Base-by-base conservation (phyloP, 495 filamentous ascomycete species). In the Penicillium simplicissimum region DNA sequence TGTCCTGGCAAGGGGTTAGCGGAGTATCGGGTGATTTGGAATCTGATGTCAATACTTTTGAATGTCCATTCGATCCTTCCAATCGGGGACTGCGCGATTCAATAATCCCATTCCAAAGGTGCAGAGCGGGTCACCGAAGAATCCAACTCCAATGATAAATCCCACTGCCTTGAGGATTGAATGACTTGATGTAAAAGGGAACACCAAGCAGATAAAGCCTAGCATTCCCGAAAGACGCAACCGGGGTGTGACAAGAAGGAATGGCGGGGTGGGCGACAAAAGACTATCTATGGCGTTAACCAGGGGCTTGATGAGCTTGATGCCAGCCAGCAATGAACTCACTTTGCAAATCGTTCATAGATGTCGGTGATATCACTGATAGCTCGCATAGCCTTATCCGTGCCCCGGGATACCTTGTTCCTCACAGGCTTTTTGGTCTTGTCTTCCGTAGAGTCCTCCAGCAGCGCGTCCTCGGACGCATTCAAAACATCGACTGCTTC, bases 361-460 rank as follows among this genome's bases (percentile, higher is more conserved):
- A 81, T 84, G 71, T 96, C 93, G 1, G 88, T 81, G 15, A 92
- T 76, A 66, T 91, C 89, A 15, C 87, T 85, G 33, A 96, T 67
- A 2, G 80, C 77, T 67, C 92, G 89, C 91, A 96, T 95, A 14
- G 87, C 71, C 0, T 90, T 88, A 58, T 91, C 81, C 69, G 90
- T 89, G 61, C 88, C 88, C 8, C 81, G 82, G 81, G 90, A 90
- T 72, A 95, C 90, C 3, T 86, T 88, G 4, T 85, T 86, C 70
- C 90, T 88, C 78, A 96, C 88, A 0, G 90, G 92, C 43, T 89
- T 83, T 67, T 93, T 95, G 0, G 92, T 93, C 76, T 92, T 96
- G 65, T 96, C 91, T 47, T 92, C 85, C 7, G 80, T 69, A 0
- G 77, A 65, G 34, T 82, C 81, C 11, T 79, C 75, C 5, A 81